Evolutionary conservation across 306 rosid species (phyloP), one percentile per base, ranked within the genome.

Genomic region (Alnus glutinosa): DNA sequence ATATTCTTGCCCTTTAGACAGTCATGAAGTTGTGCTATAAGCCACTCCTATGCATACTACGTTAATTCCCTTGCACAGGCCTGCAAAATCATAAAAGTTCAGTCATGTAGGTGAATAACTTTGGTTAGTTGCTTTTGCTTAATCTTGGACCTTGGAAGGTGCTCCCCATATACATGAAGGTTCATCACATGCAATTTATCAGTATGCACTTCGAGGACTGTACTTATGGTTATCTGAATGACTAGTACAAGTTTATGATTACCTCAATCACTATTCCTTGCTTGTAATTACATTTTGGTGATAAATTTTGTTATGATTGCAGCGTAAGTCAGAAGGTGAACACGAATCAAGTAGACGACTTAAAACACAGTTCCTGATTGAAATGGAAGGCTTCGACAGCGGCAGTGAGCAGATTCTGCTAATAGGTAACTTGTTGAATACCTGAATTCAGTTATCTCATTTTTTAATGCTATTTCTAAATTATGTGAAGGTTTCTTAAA

Each of bases 271-370:
- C 10, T 73, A 58, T 44, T 32, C 39, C 74, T 75, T 81, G 50
- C 63, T 57, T 54, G 37, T 39, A 3, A 23, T 79, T 50, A 52
- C 68, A 50, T 54, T 75, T 30, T 50, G 73, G 75, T 76, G 75
- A 74, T 84, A 63, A 39, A 52, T 69, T 48, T 49, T 76, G 73
- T 52, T 77, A 42, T 81, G 80, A 34, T 79, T 78, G 81, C 87
- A 95, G 99, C 97, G 97, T 15, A 95, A 95, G 78, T 91, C 99
- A 72, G 99, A 95, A 55, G 99, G 97, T 11, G 99, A 95, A 72
- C 99, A 95, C 76, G 99, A 95, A 90, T 89, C 99, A 74, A 95
- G 99, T 80, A 91, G 99, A 82, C 86, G 98, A 78, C 94, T 95
- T 30, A 95, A 95, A 87, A 95, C 99, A 11, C 98, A 95, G 73